A percentile compares a stretch with the other conserved stretches of the same genome.
These are phyloP conservation scores for Lonicera japonica DNA, from an alignment of 129 eudicot genomes.

Conservation along the genomic window DNA sequence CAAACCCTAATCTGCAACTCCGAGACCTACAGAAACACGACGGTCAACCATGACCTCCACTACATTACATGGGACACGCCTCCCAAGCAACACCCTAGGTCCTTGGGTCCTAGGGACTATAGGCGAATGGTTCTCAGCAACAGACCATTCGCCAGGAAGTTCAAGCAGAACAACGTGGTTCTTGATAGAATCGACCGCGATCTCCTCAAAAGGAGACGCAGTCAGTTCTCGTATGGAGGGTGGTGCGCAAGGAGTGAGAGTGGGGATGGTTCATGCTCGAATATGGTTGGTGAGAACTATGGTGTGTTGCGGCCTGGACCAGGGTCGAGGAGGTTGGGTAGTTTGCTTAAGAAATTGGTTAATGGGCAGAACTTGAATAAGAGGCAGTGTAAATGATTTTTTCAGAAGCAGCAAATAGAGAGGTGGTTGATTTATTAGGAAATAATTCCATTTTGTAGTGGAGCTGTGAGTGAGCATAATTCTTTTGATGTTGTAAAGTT, in stretches of 20 bases:
- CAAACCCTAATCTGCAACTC: slow-evolving; percentile 92
- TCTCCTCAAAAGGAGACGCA: slow-evolving; percentile 44
- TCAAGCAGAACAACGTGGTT: slow-evolving; percentile 66
- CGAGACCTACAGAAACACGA: slow-evolving; percentile 58
- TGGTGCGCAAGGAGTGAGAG: slow-evolving; percentile 51
- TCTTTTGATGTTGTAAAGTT: too few species aligned
- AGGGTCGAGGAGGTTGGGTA: slow-evolving; percentile 61
- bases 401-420: neutral
- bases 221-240: slow-evolving; percentile 57
- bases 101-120: slow-evolving; percentile 69
- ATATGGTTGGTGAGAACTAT: slow-evolving; percentile 42
- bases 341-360: slow-evolving; percentile 49
- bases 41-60: slow-evolving; percentile 88
- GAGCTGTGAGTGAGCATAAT: too few species aligned
- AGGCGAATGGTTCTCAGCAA: slow-evolving; percentile 65
- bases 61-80: slow-evolving; percentile 96
- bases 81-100: slow-evolving; percentile 88
- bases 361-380: slow-evolving; percentile 33
- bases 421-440: too few species aligned
- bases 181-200: slow-evolving; percentile 74
- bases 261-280: slow-evolving; percentile 20
- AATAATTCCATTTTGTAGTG: too few species aligned
- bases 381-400: slow-evolving; percentile 54
- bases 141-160: slow-evolving; percentile 90
- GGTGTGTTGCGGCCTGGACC: slow-evolving; percentile 76